Evolutionary conservation across 768 basidiomycete species (phyloP).

Genomic region (Lactarius deliciosus): DNA sequence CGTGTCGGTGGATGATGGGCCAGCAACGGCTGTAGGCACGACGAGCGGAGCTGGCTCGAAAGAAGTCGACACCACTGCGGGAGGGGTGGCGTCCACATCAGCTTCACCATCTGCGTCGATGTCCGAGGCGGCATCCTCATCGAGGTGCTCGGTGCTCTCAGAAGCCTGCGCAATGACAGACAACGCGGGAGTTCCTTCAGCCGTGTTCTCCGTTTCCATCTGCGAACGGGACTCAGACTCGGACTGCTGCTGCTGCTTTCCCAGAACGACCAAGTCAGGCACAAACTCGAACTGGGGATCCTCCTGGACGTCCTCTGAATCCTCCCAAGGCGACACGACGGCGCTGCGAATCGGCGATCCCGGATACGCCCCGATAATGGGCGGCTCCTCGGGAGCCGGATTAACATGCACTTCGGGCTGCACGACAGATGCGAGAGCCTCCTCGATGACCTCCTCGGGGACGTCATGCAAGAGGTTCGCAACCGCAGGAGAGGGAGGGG

Average conservation of each 20-base stretch:
- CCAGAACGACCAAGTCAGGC: neutral
- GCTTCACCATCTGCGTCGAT: constrained; percentile 24
- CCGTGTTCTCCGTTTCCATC: neutral
- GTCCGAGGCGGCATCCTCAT: constrained; percentile 24
- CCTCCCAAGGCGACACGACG: constrained; percentile 30
- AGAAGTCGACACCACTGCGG: neutral
- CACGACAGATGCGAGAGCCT: constrained; percentile 13
- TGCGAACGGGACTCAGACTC: neutral
- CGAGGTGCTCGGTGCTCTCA: constrained; percentile 20
- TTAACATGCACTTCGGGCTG: constrained; percentile 16
- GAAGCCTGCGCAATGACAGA: constrained; percentile 23
- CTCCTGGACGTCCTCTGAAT: constrained; percentile 8
- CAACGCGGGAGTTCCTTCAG: constrained; percentile 5
- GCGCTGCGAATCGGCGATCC: constrained; percentile 37
- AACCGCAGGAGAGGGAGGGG: constrained; percentile 14
- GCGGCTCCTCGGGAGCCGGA: constrained; percentile 36
- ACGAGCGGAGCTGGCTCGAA: neutral
- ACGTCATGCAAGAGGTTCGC: constrained; percentile 10
- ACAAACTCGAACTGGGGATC: neutral
- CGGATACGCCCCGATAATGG: constrained; percentile 47
- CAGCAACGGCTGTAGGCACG: neutral
- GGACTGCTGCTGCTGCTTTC: neutral
- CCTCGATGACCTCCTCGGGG: constrained; percentile 13
- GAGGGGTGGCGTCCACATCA: constrained; percentile 12
- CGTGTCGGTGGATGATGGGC: constrained; percentile 3